Conservation (phyloP, 495 filamentous ascomycete species). For the Penicillium bialowiezense region DNA sequence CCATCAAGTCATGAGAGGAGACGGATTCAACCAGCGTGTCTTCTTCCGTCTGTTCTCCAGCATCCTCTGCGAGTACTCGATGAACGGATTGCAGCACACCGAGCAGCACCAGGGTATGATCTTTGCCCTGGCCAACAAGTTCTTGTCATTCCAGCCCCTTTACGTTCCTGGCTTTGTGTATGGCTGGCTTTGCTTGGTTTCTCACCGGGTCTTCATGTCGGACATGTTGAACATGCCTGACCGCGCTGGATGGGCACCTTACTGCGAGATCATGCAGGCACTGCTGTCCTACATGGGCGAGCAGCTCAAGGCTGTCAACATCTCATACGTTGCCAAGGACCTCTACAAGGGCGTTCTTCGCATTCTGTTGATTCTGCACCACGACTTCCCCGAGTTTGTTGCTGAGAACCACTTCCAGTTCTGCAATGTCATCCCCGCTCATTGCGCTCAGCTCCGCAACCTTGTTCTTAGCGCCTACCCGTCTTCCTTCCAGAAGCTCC, state of each 20-base stretch:
- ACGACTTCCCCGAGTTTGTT: slow-evolving; percentile 93
- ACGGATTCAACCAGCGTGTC: slow-evolving; percentile 80
- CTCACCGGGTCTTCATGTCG: slow-evolving; percentile 86
- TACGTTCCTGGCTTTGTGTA: slow-evolving; percentile 79
- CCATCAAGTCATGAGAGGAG: slow-evolving; percentile 77
- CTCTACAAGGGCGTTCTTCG: slow-evolving; percentile 82
- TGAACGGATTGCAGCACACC: slow-evolving; percentile 42
- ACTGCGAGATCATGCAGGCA: slow-evolving; percentile 70
- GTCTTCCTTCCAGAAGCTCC: slow-evolving; percentile 67
- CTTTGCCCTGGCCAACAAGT: slow-evolving; percentile 68
- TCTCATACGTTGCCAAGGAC: slow-evolving; percentile 70
- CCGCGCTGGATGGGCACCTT: slow-evolving; percentile 70
- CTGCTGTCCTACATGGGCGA: slow-evolving; percentile 74
- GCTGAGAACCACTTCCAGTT: slow-evolving; percentile 82
- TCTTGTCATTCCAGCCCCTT: slow-evolving; percentile 71
- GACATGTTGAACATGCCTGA: slow-evolving; percentile 67
- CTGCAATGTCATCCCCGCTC: slow-evolving; percentile 78
- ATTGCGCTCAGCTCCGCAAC: slow-evolving; percentile 87
- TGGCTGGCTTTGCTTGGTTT: slow-evolving; percentile 76
- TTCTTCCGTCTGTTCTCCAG: slow-evolving; percentile 91
- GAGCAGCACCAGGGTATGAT: slow-evolving; percentile 67
- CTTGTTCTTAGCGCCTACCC: slow-evolving; percentile 84
- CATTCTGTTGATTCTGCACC: slow-evolving; percentile 79
- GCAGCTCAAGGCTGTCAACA: slow-evolving; percentile 69
- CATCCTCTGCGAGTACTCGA: slow-evolving; percentile 67